These are phyloP conservation scores for Fistulifera solaris DNA, from an alignment of 108 stramenopile species.

Conservation along the genomic window DNA sequence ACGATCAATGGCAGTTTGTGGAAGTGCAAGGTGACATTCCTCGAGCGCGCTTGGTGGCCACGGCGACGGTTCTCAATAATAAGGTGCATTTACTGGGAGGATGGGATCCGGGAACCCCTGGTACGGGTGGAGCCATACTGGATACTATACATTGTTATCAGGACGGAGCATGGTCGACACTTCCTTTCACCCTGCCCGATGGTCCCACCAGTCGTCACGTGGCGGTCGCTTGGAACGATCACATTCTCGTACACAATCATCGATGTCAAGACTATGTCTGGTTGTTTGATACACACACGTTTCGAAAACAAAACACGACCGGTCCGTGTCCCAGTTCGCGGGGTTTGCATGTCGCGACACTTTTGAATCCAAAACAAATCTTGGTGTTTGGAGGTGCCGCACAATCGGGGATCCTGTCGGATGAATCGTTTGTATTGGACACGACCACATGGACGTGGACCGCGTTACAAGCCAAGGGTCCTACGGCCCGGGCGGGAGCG, in stretches of 20 bases:
- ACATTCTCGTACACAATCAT: constrained; percentile 58
- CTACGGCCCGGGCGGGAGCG: constrained; percentile 49
- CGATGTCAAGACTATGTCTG: constrained; percentile 56
- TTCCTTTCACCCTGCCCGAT: constrained; percentile 25
- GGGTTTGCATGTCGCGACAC: constrained; percentile 50
- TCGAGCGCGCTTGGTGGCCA: constrained; percentile 45
- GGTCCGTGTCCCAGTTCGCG: constrained; percentile 41
- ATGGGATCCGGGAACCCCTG: constrained; percentile 61
- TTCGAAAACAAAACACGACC: constrained; percentile 29
- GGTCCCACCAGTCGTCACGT: constrained; percentile 67
- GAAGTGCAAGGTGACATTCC: constrained; percentile 23
- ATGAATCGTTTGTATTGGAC: constrained; percentile 58
- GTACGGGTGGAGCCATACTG: constrained; percentile 54
- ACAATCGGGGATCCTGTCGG: constrained; percentile 53
- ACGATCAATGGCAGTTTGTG: constrained; percentile 26
- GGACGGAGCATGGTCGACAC: constrained; percentile 6
- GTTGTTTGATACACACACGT: constrained; percentile 18
- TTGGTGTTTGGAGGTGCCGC: constrained; percentile 55
- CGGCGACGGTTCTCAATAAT: constrained; percentile 13
- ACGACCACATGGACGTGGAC: constrained; percentile 53
- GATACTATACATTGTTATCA: constrained; percentile 15
- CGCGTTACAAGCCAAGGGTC: constrained; percentile 10
- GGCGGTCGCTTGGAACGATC: constrained; percentile 29
- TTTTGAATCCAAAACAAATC: constrained; percentile 7
- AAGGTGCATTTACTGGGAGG: constrained; percentile 47